Conservation (phyloP, 768 basidiomycete genomes). For the Xerocomellus intermedius region DNA sequence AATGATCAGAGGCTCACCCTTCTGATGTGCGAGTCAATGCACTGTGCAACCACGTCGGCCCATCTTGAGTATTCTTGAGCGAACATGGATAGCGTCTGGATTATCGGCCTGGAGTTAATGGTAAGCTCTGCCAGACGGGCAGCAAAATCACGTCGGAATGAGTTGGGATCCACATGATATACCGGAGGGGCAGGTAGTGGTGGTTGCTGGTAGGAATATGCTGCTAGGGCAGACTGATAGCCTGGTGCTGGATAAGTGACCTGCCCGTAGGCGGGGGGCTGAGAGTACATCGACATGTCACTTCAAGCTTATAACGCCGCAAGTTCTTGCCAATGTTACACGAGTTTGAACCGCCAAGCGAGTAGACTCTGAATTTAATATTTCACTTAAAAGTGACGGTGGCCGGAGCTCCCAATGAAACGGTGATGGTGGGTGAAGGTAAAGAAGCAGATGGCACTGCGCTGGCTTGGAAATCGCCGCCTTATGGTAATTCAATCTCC, state of each 20-base stretch:
- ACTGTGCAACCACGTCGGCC: slow-evolving; percentile 76
- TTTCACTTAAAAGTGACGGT: slow-evolving; percentile 51
- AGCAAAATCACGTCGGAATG: slow-evolving; percentile 78
- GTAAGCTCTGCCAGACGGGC: slow-evolving; percentile 75
- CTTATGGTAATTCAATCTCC: slow-evolving; percentile 35
- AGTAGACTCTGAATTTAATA: slow-evolving; percentile 41
- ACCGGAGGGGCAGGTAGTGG: slow-evolving; percentile 41
- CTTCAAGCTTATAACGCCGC: slow-evolving; percentile 38
- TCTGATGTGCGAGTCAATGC: slow-evolving; percentile 80
- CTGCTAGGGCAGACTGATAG: slow-evolving; percentile 44
- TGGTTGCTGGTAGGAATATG: slow-evolving; percentile 49
- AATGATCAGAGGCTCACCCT: slow-evolving; percentile 64
- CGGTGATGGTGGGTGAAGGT: slow-evolving; percentile 48
- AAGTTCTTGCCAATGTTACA: slow-evolving; percentile 33
- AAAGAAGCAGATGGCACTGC: slow-evolving; percentile 33
- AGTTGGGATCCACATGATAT: slow-evolving; percentile 59
- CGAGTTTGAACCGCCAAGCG: slow-evolving; percentile 29
- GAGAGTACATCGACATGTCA: slow-evolving; percentile 65
- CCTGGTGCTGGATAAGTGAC: slow-evolving; percentile 49
- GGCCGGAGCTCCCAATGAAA: slow-evolving; percentile 36
- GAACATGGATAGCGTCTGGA: slow-evolving; percentile 88
- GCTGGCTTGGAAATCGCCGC: slow-evolving; percentile 26
- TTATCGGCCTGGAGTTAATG: slow-evolving; percentile 93
- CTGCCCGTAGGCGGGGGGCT: slow-evolving; percentile 57
- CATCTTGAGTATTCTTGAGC: slow-evolving; percentile 84